These are phyloP conservation scores for Kodamaea sp. DNA, from an alignment of 1,139 yeast species.

Conservation along the genomic window DNA sequence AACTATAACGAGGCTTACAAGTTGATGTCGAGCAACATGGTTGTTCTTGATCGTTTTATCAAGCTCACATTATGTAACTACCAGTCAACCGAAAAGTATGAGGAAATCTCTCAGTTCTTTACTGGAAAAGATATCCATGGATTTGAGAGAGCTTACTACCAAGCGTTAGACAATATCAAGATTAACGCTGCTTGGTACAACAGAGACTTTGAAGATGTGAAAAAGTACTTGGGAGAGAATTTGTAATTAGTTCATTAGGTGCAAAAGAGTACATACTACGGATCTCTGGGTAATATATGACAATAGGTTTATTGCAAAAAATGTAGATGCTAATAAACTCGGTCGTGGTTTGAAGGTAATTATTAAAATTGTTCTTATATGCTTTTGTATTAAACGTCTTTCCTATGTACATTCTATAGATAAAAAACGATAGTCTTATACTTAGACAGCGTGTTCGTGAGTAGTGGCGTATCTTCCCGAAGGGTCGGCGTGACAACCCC, in stretches of 20 bases:
- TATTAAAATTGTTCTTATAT: too few relatives aligned
- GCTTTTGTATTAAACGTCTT: too few relatives aligned
- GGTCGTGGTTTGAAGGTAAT: too few relatives aligned
- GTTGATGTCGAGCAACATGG: constrained; percentile 56
- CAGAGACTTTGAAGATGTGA: constrained; percentile 32
- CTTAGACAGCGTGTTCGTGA: constrained; percentile 59
- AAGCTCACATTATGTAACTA: constrained; percentile 52
- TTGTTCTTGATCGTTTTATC: constrained; percentile 65
- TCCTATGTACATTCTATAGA: too few relatives aligned
- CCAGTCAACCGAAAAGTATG: constrained; percentile 41
- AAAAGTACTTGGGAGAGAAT: constrained; percentile 29
- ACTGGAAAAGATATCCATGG: constrained; percentile 56
- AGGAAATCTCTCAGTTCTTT: constrained; percentile 54
- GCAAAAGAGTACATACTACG: too few relatives aligned
- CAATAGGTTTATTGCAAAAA: too few relatives aligned
- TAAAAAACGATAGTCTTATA: too few relatives aligned
- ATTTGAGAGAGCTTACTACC: constrained; percentile 59
- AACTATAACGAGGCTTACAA: constrained; percentile 53
- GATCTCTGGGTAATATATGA: too few relatives aligned
- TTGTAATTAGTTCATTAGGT: too few relatives aligned
- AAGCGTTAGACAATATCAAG: constrained; percentile 54
- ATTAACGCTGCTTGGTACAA: constrained; percentile 50
- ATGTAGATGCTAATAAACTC: too few relatives aligned
- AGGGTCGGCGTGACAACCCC: constrained; percentile 99
- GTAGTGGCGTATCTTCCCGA: constrained; percentile 94